Base-by-base conservation (phyloP, 2,329 filamentous ascomycete species). In the Mycocentrospora acerina region DNA sequence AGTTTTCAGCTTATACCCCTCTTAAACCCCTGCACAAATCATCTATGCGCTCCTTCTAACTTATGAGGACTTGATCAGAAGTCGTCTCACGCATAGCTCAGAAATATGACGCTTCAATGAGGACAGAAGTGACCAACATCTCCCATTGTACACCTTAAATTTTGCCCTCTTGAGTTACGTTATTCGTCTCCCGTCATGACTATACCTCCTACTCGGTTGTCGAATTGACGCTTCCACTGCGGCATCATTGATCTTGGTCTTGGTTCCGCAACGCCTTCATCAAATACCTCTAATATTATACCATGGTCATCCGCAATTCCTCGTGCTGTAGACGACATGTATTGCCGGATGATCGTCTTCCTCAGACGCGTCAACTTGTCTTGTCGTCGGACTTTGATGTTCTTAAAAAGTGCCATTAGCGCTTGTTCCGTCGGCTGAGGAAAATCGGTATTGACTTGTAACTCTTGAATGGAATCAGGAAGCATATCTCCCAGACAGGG, bases 401-500 rank as follows among this genome's bases (percentile, higher is more conserved):
- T 63, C 27, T 65, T 66, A 32, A 65, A 44, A 12, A 66, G 37
- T 6, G 53, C 41, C 13, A 29, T 35, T 4, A 66, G 37, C 0
- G 58, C 49, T 2, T 42, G 32, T 15, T 53, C 40, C 3, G 61
- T 55, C 1, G 55, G 56, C 1, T 51, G 4, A 1, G 57, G 60
- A 15, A 42, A 57, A 24, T 60, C 53, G 0, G 59, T 62, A 37
- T 66, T 66, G 33, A 64, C 49, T 6, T 62, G 48, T 4, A 62
- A 37, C 27, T 60, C 55, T n/a, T 42, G 37, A 22, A 66, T 56
- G 29, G 48, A 57, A 1, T 37, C 28, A 3, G 61, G 60, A 5
- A 66, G 46, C 62, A 66, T 66, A 26, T 57, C 55, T 1, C 59
- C 62, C 36, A 66, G 50, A 26, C 62, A 66, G 1, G 61, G 62